phyloP scores from a whole-genome alignment of 805 yeast species.

The Cyberlindnera sargentensis region DNA sequence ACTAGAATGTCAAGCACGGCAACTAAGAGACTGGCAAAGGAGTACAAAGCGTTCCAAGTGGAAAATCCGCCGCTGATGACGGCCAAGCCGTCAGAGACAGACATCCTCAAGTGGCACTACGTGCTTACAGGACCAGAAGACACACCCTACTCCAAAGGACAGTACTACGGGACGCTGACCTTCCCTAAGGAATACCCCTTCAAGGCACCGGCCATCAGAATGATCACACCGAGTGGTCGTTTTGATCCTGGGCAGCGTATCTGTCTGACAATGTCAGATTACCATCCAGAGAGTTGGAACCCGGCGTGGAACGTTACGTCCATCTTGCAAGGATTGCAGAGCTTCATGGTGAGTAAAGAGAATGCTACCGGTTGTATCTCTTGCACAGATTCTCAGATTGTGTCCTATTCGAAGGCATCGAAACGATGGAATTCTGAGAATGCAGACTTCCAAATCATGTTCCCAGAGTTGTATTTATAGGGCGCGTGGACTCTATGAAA shows the following conservation, averaged over 20 bases:
- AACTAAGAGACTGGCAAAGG: conserved; percentile 52
- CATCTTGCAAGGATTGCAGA: conserved; percentile 72
- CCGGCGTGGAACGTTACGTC: conserved; percentile 92
- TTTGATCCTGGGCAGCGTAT: conserved; percentile 68
- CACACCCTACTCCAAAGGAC: conserved; percentile 78
- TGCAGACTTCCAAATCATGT: too few species aligned
- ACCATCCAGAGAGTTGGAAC: conserved; percentile 90
- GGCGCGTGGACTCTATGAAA: too few species aligned
- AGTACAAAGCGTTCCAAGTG: conserved; percentile 64
- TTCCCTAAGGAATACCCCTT: conserved; percentile 83
- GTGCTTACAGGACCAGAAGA: conserved; percentile 85
- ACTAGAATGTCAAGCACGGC: conserved; percentile 20
- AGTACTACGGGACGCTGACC: conserved; percentile 78
- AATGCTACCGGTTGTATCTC: conserved; percentile 60
- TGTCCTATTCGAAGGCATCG: not conserved
- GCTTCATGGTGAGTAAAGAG: conserved; percentile 86
- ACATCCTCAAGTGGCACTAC: conserved; percentile 88
- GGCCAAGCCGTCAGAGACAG: conserved; percentile 79
- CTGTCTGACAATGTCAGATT: conserved; percentile 84
- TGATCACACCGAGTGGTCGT: conserved; percentile 84
- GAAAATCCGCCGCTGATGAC: conserved; percentile 75
- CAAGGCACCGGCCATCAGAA: conserved; percentile 78
- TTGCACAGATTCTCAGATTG: not conserved
- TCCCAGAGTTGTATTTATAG: too few species aligned
- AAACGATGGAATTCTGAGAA: too few species aligned